Conservation (phyloP, 176 grass and related monocot genomes). For the Oryza glumipatula region DNA sequence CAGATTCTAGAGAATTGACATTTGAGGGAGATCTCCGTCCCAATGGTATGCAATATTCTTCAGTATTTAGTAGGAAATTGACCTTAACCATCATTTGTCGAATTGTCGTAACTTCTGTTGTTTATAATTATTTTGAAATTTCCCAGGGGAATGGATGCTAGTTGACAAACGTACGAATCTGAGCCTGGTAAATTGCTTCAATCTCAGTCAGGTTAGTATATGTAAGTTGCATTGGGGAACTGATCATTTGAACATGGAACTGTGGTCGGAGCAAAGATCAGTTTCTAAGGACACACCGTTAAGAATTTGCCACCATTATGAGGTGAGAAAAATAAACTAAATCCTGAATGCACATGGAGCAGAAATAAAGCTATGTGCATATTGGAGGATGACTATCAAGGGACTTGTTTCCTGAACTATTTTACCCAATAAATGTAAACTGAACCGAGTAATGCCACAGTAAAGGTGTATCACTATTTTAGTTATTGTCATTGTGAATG, state of each 20-base stretch:
- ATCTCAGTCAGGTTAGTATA: conserved; percentile 64
- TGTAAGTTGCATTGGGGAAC: conserved; percentile 85
- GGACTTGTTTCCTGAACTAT: neutral
- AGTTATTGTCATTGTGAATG: too few species aligned
- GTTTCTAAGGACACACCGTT: conserved; percentile 70
- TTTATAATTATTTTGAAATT: conserved; percentile 15
- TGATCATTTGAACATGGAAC: conserved; percentile 73
- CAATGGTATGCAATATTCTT: conserved; percentile 58
- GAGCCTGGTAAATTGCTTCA: conserved; percentile 70
- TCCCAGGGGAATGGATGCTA: conserved; percentile 84
- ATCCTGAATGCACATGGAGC: neutral
- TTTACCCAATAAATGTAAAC: too few species aligned
- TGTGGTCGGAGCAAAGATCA: conserved; percentile 85
- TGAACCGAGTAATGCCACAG: too few species aligned
- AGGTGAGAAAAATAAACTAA: conserved; percentile 57
- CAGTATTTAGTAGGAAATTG: neutral
- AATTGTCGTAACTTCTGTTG: neutral
- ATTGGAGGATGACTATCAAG: neutral
- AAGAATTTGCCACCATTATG: conserved; percentile 79
- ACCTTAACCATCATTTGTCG: neutral
- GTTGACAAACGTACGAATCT: conserved; percentile 74
- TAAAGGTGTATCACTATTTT: too few species aligned
- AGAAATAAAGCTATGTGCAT: neutral
- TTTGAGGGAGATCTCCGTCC: conserved; percentile 81
- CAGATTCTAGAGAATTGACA: conserved; percentile 54